Percentiles rank a stretch among this genome's conserved stretches.
These are phyloP conservation scores for Lentinula sp. DNA, from an alignment of 768 basidiomycete species.

Conservation along the genomic window DNA sequence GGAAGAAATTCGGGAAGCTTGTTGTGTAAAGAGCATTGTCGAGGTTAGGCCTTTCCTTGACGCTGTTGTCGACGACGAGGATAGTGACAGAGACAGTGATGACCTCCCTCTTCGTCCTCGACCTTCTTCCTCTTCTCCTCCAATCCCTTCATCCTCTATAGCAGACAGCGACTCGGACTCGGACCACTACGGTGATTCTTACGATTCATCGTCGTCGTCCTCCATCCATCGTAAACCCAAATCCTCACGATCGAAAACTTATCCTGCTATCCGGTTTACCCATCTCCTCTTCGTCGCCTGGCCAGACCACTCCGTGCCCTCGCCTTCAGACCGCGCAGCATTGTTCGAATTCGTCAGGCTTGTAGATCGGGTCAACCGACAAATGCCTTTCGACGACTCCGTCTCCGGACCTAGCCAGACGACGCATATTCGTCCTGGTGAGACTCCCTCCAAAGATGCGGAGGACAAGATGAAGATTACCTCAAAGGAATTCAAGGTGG, in stretches of 20 bases:
- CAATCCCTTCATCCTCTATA: background rate
- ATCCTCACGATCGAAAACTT: background rate
- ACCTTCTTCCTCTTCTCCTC: background rate
- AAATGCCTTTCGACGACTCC: constrained; percentile 21
- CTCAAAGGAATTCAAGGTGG: background rate
- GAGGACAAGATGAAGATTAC: background rate
- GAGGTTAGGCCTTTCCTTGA: constrained; percentile 21
- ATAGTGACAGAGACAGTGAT: background rate
- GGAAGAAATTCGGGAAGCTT: constrained; percentile 44
- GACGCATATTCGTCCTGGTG: background rate
- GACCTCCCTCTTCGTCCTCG: background rate
- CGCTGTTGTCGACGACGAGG: background rate
- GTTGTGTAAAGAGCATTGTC: constrained; percentile 57
- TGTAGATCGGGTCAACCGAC: constrained; percentile 59
- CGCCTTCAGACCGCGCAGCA: constrained; percentile 48
- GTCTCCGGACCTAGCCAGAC: constrained; percentile 10
- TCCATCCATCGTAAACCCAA: background rate
- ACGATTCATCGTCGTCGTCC: constrained; percentile 8
- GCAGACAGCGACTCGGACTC: background rate
- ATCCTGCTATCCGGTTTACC: constrained; percentile 32
- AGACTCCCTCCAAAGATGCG: background rate
- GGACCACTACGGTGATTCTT: constrained; percentile 20
- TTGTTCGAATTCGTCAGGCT: constrained; percentile 57
- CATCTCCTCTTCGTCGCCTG: constrained; percentile 73
- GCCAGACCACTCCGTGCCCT: constrained; percentile 85